A percentile compares a stretch with the other conserved stretches of the same genome.
These are phyloP conservation scores for Bimuria novae-zelandiae DNA, from an alignment of 2,329 filamentous ascomycete genomes.

Conservation along the genomic window DNA sequence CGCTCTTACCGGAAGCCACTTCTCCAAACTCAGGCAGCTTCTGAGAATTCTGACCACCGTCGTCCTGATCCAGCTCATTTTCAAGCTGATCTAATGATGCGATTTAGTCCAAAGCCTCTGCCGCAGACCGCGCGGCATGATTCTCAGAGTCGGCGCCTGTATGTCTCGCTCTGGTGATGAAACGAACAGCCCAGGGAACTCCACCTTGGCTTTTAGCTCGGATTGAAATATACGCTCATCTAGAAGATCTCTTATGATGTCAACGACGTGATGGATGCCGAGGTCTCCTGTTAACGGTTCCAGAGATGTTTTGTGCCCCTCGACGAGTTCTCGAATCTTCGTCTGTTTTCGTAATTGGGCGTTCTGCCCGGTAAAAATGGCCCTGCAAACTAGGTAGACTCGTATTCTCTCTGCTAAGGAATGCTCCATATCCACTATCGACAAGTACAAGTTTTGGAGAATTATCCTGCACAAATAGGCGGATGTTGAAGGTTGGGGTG, in stretches of 20 bases:
- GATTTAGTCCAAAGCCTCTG: slow-evolving; percentile 34
- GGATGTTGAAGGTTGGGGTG: too few relatives aligned
- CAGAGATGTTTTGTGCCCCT: too few relatives aligned
- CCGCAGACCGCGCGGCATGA: slow-evolving; percentile 31
- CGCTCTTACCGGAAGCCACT: not conserved
- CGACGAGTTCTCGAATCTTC: too few relatives aligned
- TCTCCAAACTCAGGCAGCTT: not conserved
- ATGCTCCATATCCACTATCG: too few relatives aligned
- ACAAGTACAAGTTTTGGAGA: too few relatives aligned
- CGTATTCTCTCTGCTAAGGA: too few relatives aligned
- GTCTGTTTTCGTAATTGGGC: too few relatives aligned
- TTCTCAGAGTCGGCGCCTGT: slow-evolving; percentile 33
- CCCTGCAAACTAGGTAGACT: too few relatives aligned
- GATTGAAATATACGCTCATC: not conserved
- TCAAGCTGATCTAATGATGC: not conserved
- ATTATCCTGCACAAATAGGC: too few relatives aligned
- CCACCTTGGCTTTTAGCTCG: not conserved
- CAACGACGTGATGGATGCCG: too few relatives aligned
- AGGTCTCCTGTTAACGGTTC: too few relatives aligned
- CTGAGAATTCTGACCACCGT: not conserved
- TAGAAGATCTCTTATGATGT: not conserved
- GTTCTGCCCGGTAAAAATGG: too few relatives aligned
- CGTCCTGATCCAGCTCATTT: not conserved
- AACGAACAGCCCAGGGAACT: slow-evolving; percentile 43
- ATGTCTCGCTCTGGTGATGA: slow-evolving; percentile 28